A percentile compares a stretch with the other conserved stretches of the same genome.
Evolutionary conservation across 495 filamentous ascomycete species (phyloP).

Genomic region (Cercophora newfieldiana): DNA sequence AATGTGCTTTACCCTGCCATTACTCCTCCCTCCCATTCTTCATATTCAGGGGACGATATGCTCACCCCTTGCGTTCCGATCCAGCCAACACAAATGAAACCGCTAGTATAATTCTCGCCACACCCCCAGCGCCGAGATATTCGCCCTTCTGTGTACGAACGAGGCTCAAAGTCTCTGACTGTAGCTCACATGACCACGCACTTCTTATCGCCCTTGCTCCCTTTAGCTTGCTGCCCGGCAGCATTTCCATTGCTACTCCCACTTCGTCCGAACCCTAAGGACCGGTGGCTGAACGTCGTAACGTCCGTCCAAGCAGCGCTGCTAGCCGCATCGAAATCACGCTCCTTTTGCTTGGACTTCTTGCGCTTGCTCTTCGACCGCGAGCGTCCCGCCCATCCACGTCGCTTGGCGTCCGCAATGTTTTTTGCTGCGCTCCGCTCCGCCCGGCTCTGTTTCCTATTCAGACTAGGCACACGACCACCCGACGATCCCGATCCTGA

Average conservation of each 20-base stretch:
- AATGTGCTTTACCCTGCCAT: neutral
- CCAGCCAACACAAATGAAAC: neutral
- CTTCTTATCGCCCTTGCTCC: conserved; percentile 50
- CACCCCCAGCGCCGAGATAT: too few relatives aligned
- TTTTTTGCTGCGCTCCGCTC: conserved; percentile 56
- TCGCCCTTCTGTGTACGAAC: neutral
- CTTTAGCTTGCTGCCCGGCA: conserved; percentile 29
- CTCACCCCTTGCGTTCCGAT: neutral
- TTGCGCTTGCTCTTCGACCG: conserved; percentile 34
- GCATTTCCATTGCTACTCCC: neutral
- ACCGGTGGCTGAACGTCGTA: conserved; percentile 28
- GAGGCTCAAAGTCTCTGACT: too few relatives aligned
- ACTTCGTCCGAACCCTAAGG: conserved; percentile 15
- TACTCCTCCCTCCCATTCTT: neutral
- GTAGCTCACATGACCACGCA: conserved; percentile 56
- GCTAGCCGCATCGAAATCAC: conserved; percentile 38
- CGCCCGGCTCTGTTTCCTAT: conserved; percentile 50
- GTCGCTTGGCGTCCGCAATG: conserved; percentile 54
- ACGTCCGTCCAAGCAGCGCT: conserved; percentile 54
- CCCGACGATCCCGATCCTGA: conserved; percentile 33
- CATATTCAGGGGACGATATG: neutral
- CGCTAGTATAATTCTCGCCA: neutral
- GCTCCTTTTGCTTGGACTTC: conserved; percentile 35
- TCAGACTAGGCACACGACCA: conserved; percentile 37
- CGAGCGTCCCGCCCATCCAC: conserved; percentile 51